Base-by-base conservation (phyloP, 176 grass and related monocot species). In the Elaeis guineensis region DNA sequence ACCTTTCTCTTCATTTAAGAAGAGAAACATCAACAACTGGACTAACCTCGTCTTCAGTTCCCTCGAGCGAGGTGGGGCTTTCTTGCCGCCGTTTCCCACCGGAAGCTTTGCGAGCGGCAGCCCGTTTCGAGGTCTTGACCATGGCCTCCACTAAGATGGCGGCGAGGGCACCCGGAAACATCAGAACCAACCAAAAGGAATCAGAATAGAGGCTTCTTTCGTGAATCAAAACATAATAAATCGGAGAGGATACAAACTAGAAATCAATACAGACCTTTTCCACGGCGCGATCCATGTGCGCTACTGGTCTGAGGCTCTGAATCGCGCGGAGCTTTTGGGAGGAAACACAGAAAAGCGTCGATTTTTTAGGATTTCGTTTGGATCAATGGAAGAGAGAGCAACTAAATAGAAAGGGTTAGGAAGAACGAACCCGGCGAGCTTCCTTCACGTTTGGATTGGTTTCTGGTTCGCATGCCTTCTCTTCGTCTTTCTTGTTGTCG, bases 401-500 rank as follows among this genome's bases (percentile, higher is more conserved):
- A 26, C 29, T 18, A 53, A 32, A 53, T 2, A 6, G 49, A 61
- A 53, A 16, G 56, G 6, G 44, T 25, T 25, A 18, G 5, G 21
- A 57, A 49, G 3, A 69, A 19, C 56, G 16, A 17, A 84, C 80
- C 76, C 5, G 83, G 67, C 17, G 72, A 59, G 3, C 57, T 6
- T 5, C 62, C 50, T 16, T 60, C 64, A 16, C 57, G 69, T 19
- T 74, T 64, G 60, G 72, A 73, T 50, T 69, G 63, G 69, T 58
- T 76, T 72, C 89, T 76, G 18, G 81, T 89, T 61, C 81, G 67
- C 84, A 89, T 82, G 20, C 17, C 35, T 44, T 44, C 9, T 12
- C 35, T 44, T 12, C 11, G 35, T 2, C 35, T 44, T 12, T 3
- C 28, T 30, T 30, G 5, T 7, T 6, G 28, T 6, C 28, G 5